A percentile compares a stretch with the other conserved stretches of the same genome.
phyloP scores from a whole-genome alignment of 768 basidiomycete species.

The Pleurotus salmoneostramineus region DNA sequence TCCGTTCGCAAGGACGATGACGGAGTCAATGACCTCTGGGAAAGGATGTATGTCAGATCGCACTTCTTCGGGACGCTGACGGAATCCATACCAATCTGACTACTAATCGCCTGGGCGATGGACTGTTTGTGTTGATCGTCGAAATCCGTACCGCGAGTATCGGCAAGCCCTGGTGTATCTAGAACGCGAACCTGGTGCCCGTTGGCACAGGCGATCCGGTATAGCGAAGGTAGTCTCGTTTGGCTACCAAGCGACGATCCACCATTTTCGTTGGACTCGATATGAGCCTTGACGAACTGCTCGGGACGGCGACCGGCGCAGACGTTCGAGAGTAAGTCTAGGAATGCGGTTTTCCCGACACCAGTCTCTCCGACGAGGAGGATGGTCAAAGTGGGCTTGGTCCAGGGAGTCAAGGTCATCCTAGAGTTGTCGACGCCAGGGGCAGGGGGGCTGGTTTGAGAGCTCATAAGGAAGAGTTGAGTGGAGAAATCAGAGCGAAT shows the following conservation, averaged over 20 bases:
- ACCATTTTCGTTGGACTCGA: conserved; percentile 6
- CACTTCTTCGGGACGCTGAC: not conserved
- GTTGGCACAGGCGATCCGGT: conserved; percentile 10
- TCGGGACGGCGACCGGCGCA: conserved; percentile 7
- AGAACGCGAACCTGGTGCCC: conserved; percentile 16
- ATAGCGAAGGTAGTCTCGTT: conserved; percentile 9
- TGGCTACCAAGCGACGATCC: conserved; percentile 6
- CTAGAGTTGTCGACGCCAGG: no score
- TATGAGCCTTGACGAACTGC: conserved; percentile 6
- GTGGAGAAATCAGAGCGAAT: no score
- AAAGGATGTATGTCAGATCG: not conserved
- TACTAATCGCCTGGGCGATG: no score
- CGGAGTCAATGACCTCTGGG: not conserved
- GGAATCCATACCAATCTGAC: no score
- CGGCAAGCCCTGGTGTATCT: conserved; percentile 24
- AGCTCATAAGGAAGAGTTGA: no score
- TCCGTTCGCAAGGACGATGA: conserved; percentile 21
- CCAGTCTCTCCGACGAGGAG: conserved; percentile 14
- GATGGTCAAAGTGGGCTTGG: conserved; percentile 6
- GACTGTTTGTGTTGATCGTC: conserved; percentile 15
- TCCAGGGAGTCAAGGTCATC: conserved; percentile 1
- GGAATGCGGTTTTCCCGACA: conserved; percentile 13
- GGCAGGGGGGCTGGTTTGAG: no score
- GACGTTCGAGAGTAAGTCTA: conserved; percentile 14
- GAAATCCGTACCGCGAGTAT: conserved; percentile 19